Evolutionary conservation across 2,329 filamentous ascomycete genomes (phyloP).

Genomic region (Dothiorella sarmentorum): DNA sequence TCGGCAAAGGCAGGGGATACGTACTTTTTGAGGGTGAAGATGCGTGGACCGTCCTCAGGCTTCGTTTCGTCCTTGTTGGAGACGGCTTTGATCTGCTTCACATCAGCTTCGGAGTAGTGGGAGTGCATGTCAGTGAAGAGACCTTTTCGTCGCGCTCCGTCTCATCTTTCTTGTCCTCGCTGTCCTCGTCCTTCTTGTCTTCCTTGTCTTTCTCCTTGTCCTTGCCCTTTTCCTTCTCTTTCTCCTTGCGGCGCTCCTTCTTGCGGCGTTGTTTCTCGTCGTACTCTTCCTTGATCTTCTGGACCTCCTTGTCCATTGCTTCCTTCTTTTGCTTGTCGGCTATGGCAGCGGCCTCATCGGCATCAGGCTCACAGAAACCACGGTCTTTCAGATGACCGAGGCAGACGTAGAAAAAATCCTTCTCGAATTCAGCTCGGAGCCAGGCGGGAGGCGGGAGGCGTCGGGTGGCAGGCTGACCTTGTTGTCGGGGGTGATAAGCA

Average conservation of each 20-base stretch:
- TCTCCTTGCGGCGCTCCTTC: conserved; percentile 43
- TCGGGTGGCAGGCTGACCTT: conserved; percentile 59
- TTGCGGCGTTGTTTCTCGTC: conserved; percentile 59
- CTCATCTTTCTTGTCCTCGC: conserved; percentile 63
- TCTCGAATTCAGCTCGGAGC: conserved; percentile 15
- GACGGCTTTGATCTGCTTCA: conserved; percentile 44
- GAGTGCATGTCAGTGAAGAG: no score
- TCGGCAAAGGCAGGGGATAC: conserved; percentile 20
- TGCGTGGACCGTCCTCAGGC: conserved; percentile 66
- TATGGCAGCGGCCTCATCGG: conserved; percentile 61
- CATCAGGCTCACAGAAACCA: conserved; percentile 71
- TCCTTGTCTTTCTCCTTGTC: conserved; percentile 50
- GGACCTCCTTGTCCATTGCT: conserved; percentile 48
- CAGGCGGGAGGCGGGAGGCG: not conserved
- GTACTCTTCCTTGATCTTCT: conserved; percentile 49
- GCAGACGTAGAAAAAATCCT: conserved; percentile 94
- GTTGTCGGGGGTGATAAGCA: conserved; percentile 83
- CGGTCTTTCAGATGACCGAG: conserved; percentile 75
- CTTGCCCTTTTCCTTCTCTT: conserved; percentile 43
- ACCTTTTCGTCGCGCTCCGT: conserved; percentile 60
- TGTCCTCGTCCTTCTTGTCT: conserved; percentile 63
- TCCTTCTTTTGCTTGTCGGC: conserved; percentile 54
- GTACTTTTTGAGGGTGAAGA: conserved; percentile 81
- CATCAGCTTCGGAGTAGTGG: not conserved
- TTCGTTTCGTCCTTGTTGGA: conserved; percentile 44